Conservation (phyloP, 2,329 filamentous ascomycete species). For the Trichoderma sp. region DNA sequence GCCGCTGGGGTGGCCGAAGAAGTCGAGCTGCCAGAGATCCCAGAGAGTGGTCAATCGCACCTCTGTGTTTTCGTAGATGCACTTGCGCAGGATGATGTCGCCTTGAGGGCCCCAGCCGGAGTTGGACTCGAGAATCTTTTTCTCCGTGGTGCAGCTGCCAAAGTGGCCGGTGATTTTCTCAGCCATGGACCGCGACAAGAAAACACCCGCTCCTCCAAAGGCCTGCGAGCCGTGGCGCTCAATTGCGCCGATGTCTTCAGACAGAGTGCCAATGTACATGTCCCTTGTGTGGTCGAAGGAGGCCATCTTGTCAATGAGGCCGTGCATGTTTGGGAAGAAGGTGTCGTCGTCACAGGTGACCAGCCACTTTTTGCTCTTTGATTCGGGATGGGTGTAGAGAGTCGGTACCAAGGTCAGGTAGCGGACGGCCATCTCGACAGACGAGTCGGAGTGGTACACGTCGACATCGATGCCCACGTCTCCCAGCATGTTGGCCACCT, state of each 20-base stretch:
- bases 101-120: conserved; percentile 59
- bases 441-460: conserved; percentile 52
- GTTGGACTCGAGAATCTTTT: conserved; percentile 54
- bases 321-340: conserved; percentile 59
- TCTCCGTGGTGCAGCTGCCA: conserved; percentile 43
- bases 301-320: conserved; percentile 49
- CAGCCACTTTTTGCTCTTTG: conserved; percentile 53
- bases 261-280: conserved; percentile 60
- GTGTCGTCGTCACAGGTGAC: conserved; percentile 64
- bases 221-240: conserved; percentile 60
- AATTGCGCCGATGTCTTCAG: conserved; percentile 59
- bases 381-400: conserved; percentile 50
- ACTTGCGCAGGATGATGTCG: conserved; percentile 60
- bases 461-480: conserved; percentile 54
- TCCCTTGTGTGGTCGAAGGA: conserved; percentile 49
- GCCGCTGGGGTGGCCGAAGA: conserved; percentile 57
- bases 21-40: conserved; percentile 59
- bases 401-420: conserved; percentile 55
- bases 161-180: conserved; percentile 45
- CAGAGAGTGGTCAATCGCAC: conserved; percentile 55
- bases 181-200: conserved; percentile 53
- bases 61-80: conserved; percentile 61
- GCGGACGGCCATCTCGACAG: conserved; percentile 55
- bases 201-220: conserved; percentile 62
- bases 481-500: conserved; percentile 46